A percentile compares a stretch with the other conserved stretches of the same genome.
phyloP scores from a whole-genome alignment of 257 asterid genomes.

The Rehmannia glutinosa region DNA sequence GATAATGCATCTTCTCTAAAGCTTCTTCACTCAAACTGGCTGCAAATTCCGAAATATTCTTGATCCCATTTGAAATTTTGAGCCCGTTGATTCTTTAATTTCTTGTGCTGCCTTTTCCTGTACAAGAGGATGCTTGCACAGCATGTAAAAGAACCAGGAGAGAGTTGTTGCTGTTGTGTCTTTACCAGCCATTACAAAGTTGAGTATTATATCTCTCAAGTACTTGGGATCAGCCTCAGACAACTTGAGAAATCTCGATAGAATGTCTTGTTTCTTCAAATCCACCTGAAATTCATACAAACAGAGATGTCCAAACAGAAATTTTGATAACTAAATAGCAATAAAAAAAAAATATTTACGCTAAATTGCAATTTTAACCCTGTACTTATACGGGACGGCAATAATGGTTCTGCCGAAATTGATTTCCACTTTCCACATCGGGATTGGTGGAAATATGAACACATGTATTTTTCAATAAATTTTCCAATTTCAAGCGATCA shows the following conservation, averaged over 20 bases:
- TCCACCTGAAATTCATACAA: conserved; percentile 16
- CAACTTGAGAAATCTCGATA: conserved; percentile 36
- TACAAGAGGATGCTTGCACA: conserved; percentile 42
- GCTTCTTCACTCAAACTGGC: conserved; percentile 34
- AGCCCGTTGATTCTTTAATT: conserved; percentile 12
- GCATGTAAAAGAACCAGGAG: conserved; percentile 53
- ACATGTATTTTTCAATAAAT: too few species aligned
- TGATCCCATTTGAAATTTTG: too few species aligned
- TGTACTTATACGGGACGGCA: too few species aligned
- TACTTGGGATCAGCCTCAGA: conserved; percentile 35
- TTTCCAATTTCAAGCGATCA: too few species aligned
- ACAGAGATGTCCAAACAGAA: not conserved
- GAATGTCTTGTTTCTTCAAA: conserved; percentile 34
- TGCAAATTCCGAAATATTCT: conserved; percentile 28
- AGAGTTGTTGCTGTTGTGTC: conserved; percentile 57
- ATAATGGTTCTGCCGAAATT: too few species aligned
- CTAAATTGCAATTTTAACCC: too few species aligned
- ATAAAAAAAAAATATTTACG: too few species aligned
- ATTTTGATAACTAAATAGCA: too few species aligned
- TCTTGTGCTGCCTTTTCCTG: conserved; percentile 42
- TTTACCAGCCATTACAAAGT: conserved; percentile 53
- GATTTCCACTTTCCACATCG: too few species aligned
- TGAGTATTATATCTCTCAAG: conserved; percentile 48
- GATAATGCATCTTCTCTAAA: conserved; percentile 50
- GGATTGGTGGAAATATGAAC: too few species aligned